These are phyloP conservation scores for Deinandra increscens DNA, from an alignment of 129 eudicot genomes.

Conservation along the genomic window DNA sequence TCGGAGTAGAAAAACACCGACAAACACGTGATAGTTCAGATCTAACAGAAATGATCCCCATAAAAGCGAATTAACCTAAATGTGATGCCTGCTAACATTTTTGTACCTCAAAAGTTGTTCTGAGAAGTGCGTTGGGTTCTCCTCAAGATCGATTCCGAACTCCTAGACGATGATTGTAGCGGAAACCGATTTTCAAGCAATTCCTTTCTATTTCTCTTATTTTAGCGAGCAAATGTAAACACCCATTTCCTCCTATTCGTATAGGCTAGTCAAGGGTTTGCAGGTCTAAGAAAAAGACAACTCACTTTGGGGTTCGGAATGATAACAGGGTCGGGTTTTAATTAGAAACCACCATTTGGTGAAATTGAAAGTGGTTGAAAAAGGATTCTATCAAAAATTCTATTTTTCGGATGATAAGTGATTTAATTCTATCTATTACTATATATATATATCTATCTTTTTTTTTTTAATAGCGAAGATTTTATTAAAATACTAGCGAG, in stretches of 20 bases:
- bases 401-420: no score
- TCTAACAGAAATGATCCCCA: slow-evolving; percentile 17
- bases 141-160: not conserved
- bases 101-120: slow-evolving; percentile 4
- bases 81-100: not conserved
- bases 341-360: no score
- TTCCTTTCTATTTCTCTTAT: not conserved
- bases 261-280: slow-evolving; percentile 16
- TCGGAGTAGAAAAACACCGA: slow-evolving; percentile 19
- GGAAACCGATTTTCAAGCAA: slow-evolving; percentile 2
- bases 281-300: slow-evolving; percentile 30
- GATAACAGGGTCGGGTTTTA: no score
- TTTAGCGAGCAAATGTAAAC: not conserved
- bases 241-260: slow-evolving; percentile 1
- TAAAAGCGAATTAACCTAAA: slow-evolving; percentile 14
- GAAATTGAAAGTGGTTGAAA: no score
- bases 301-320: slow-evolving; percentile 8
- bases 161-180: not conserved
- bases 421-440: no score
- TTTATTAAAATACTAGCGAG: no score
- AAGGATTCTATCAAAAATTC: no score
- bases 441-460: no score
- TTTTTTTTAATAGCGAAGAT: no score
- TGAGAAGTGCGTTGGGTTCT: not conserved
- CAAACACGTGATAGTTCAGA: slow-evolving; percentile 6